Evolutionary conservation across 257 asterid species (phyloP).

Genomic region (Vinca minor): DNA sequence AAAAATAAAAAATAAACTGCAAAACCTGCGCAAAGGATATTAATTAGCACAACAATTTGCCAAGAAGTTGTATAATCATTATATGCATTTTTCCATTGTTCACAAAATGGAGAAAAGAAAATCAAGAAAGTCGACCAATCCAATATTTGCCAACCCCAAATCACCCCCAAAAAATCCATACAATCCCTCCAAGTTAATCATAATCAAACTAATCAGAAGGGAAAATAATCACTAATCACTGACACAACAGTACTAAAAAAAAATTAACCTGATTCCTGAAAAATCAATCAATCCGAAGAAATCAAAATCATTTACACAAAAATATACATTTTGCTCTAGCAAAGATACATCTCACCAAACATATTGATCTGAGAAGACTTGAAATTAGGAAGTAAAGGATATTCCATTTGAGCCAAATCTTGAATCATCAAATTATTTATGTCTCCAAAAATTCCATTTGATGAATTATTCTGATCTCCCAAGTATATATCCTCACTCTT

Average conservation of each 20-base stretch:
- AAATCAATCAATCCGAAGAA: too few relatives aligned
- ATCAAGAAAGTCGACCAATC: neutral
- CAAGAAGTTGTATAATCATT: neutral
- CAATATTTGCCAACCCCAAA: too few relatives aligned
- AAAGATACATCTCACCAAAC: conserved; percentile 45
- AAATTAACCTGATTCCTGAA: too few relatives aligned
- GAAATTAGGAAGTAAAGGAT: conserved; percentile 36
- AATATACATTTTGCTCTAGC: conserved; percentile 15
- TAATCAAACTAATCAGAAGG: neutral
- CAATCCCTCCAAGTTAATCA: neutral
- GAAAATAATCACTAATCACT: neutral
- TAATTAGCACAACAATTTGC: neutral
- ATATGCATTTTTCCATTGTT: conserved; percentile 3
- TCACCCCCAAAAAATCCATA: too few relatives aligned
- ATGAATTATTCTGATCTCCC: conserved; percentile 4
- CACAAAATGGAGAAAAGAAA: conserved; percentile 12
- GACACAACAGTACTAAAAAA: too few relatives aligned
- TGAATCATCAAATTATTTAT: conserved; percentile 33
- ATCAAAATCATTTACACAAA: neutral
- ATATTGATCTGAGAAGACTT: conserved; percentile 35
- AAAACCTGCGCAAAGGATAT: too few relatives aligned
- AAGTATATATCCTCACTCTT: conserved; percentile 32
- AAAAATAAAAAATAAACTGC: too few relatives aligned
- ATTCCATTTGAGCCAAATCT: conserved; percentile 38
- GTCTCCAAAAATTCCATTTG: conserved; percentile 26